Conservation (phyloP, 441 rosid species). For the Eugenia klotzschiana region DNA sequence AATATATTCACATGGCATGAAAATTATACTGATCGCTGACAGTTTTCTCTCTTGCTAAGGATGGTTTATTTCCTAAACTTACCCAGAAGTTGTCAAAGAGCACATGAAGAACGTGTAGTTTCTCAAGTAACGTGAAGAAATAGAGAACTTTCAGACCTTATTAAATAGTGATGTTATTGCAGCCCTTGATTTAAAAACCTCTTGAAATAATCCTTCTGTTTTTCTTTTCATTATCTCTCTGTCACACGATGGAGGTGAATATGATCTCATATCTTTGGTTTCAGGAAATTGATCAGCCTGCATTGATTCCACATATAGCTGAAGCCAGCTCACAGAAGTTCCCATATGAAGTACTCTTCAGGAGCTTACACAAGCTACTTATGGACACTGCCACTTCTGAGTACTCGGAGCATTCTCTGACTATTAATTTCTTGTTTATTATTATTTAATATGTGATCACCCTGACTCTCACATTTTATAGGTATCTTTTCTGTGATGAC, state of each 20-base stretch:
- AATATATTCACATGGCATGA: neutral
- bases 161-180: neutral
- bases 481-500: conserved; percentile 93
- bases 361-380: conserved; percentile 92
- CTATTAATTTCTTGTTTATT: conserved; percentile 11
- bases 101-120: neutral
- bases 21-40: neutral
- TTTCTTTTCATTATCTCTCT: neutral
- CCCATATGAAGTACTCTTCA: conserved; percentile 95
- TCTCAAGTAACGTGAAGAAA: neutral
- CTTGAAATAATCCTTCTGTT: neutral
- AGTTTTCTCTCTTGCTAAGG: neutral
- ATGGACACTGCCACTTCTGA: conserved; percentile 99
- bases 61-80: neutral
- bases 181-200: neutral
- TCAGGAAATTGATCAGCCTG: conserved; percentile 98
- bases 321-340: conserved; percentile 92
- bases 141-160: neutral
- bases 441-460: neutral
- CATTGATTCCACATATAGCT: conserved; percentile 97
- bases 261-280: neutral
- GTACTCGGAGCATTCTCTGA: conserved; percentile 32
- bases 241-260: neutral
- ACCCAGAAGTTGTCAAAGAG: neutral
- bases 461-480: conserved; percentile 14